These are phyloP conservation scores for Nakaseomyces kungkrabaensis DNA, from an alignment of 1,139 yeast genomes.

Conservation along the genomic window DNA sequence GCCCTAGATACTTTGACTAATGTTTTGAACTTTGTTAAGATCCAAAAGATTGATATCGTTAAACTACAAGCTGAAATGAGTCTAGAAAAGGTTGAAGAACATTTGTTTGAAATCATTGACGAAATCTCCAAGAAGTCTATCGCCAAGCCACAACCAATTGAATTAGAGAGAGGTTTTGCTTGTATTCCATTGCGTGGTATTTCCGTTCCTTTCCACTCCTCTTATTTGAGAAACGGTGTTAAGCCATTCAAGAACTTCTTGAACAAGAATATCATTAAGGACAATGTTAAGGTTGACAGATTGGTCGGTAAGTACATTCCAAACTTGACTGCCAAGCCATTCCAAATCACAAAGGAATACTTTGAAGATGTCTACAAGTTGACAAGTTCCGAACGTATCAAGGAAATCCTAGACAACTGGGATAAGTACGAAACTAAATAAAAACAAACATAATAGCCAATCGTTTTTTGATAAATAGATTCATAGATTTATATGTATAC, in stretches of 20 bases:
- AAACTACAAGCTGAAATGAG: conserved; percentile 75
- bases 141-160: conserved; percentile 94
- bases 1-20: conserved; percentile 89
- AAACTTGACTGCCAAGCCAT: conserved; percentile 96
- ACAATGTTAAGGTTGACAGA: conserved; percentile 89
- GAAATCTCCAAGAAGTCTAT: conserved; percentile 73
- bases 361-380: conserved; percentile 89
- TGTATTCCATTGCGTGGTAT: conserved; percentile 97
- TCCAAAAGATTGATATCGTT: conserved; percentile 88
- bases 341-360: conserved; percentile 89
- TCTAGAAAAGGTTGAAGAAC: conserved; percentile 79
- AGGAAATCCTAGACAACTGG: conserved; percentile 89
- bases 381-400: conserved; percentile 86
- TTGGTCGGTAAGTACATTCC: conserved; percentile 94
- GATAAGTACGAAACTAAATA: conserved; percentile 46
- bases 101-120: conserved; percentile 73
- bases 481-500: too few species aligned
- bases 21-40: conserved; percentile 82
- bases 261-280: conserved; percentile 89
- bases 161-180: conserved; percentile 94
- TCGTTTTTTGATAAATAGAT: too few species aligned
- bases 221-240: conserved; percentile 95
- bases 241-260: conserved; percentile 98
- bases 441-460: not conserved
- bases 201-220: conserved; percentile 98